Evolutionary conservation across 306 rosid genomes (phyloP).

Genomic region (Bauhinia variegata): DNA sequence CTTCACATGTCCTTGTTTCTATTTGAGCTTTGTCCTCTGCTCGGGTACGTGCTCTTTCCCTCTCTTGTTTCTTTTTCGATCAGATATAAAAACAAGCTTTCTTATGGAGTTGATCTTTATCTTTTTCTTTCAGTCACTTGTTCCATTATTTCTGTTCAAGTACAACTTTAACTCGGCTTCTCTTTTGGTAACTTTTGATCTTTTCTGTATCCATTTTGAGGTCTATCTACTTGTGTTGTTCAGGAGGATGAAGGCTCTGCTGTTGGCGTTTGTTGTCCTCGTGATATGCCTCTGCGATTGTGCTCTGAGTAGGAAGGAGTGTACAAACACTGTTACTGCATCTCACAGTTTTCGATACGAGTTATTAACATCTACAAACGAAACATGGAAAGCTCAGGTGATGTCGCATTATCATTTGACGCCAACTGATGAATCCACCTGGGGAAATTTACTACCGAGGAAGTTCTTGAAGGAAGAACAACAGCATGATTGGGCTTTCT

Average conservation of each 20-base stretch:
- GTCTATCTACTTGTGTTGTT: slow-evolving; percentile 16
- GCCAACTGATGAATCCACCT: slow-evolving; percentile 72
- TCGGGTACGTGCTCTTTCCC: too few species aligned
- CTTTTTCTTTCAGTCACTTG: slow-evolving; percentile 21
- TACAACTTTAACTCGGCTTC: background rate
- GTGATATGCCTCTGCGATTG: slow-evolving; percentile 35
- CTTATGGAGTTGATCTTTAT: too few species aligned
- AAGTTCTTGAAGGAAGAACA: slow-evolving; percentile 56
- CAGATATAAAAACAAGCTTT: too few species aligned
- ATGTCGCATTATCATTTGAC: slow-evolving; percentile 68
- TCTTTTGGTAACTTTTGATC: background rate
- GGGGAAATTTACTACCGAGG: slow-evolving; percentile 71
- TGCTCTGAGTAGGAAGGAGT: slow-evolving; percentile 53
- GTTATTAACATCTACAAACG: slow-evolving; percentile 55
- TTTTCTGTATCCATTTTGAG: slow-evolving; percentile 1
- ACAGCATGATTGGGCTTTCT: slow-evolving; percentile 56
- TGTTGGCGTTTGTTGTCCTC: slow-evolving; percentile 27
- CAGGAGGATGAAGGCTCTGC: slow-evolving; percentile 47
- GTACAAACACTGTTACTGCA: slow-evolving; percentile 64
- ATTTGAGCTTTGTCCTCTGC: too few species aligned
- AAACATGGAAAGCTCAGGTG: slow-evolving; percentile 58
- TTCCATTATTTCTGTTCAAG: background rate
- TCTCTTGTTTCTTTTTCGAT: too few species aligned
- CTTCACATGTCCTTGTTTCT: too few species aligned
- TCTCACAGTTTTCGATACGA: slow-evolving; percentile 59